Percentiles rank a stretch among this genome's conserved stretches.
Evolutionary conservation across 345 rosid genomes (phyloP).

Genomic region (Lumnitzera racemosa): DNA sequence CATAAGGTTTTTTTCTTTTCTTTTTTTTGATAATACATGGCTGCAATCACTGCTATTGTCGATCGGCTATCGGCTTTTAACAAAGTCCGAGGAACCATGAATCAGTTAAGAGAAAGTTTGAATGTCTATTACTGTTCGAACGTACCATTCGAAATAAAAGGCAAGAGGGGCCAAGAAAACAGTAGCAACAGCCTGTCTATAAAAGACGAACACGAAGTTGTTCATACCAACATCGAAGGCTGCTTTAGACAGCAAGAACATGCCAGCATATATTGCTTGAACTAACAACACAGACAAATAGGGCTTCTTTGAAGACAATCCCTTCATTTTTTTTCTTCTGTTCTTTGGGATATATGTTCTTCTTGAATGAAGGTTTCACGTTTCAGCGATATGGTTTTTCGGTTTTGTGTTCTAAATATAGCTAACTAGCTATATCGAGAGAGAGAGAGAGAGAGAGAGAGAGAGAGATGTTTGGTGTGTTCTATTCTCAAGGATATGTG

Average conservation of each 20-base stretch:
- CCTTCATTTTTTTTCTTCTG: background rate
- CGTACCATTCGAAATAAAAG: constrained; percentile 61
- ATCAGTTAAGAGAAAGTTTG: background rate
- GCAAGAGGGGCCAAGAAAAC: constrained; percentile 68
- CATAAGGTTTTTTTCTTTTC: too few relatives aligned
- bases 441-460: too few relatives aligned
- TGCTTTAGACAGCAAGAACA: constrained; percentile 93
- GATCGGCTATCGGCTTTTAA: too few relatives aligned
- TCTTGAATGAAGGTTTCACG: too few relatives aligned
- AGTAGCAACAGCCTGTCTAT: constrained; percentile 77
- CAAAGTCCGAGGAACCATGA: background rate
- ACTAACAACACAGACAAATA: constrained; percentile 42
- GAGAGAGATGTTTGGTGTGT: too few relatives aligned
- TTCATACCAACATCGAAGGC: constrained; percentile 85
- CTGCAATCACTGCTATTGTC: too few relatives aligned
- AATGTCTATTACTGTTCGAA: background rate
- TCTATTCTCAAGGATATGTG: too few relatives aligned
- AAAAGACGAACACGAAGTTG: constrained; percentile 73
- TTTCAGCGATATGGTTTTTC: too few relatives aligned
- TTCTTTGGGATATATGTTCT: background rate
- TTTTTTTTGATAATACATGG: too few relatives aligned
- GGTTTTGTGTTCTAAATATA: too few relatives aligned
- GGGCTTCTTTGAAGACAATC: constrained; percentile 49
- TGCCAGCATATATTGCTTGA: constrained; percentile 69
- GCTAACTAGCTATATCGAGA: too few relatives aligned